phyloP scores from a whole-genome alignment of 441 rosid species.

The Aleurites moluccanus region DNA sequence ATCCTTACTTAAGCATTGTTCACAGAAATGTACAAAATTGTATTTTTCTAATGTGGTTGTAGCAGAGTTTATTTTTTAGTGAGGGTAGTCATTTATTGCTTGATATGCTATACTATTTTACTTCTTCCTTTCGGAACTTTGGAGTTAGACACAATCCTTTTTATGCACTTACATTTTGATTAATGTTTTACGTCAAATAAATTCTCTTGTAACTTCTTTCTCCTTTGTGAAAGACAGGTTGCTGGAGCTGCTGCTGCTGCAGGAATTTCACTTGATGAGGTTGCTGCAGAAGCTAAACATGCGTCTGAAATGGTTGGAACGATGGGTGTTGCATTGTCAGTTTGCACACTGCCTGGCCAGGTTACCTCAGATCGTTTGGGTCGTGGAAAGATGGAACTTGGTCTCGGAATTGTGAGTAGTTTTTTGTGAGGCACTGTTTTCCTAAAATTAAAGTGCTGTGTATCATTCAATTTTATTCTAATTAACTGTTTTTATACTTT shows the following conservation, averaged over 20 bases:
- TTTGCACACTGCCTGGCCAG: conserved; percentile 94
- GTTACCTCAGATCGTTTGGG: conserved; percentile 91
- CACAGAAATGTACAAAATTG: neutral
- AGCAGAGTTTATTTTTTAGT: neutral
- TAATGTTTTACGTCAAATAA: conserved; percentile 6
- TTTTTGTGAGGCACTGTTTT: conserved; percentile 17
- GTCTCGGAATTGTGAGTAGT: conserved; percentile 92
- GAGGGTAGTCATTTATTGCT: neutral
- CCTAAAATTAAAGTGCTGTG: conserved; percentile 1
- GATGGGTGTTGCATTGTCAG: conserved; percentile 96
- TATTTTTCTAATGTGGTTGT: neutral
- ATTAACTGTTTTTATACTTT: neutral
- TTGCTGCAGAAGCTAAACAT: conserved; percentile 79
- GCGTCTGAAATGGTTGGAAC: conserved; percentile 93
- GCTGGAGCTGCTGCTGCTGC: conserved; percentile 99
- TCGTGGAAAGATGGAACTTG: conserved; percentile 96
- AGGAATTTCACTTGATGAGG: conserved; percentile 77
- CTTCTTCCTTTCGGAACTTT: neutral
- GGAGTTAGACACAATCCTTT: neutral
- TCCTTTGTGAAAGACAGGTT: conserved; percentile 50
- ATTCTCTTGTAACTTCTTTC: conserved; percentile 19
- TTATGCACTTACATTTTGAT: conserved; percentile 1
- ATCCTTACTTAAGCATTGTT: neutral
- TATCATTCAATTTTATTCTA: neutral
- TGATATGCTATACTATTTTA: neutral